Conservation (phyloP, 176 grass and related monocot genomes). For the Dendrocalamus sinicus region DNA sequence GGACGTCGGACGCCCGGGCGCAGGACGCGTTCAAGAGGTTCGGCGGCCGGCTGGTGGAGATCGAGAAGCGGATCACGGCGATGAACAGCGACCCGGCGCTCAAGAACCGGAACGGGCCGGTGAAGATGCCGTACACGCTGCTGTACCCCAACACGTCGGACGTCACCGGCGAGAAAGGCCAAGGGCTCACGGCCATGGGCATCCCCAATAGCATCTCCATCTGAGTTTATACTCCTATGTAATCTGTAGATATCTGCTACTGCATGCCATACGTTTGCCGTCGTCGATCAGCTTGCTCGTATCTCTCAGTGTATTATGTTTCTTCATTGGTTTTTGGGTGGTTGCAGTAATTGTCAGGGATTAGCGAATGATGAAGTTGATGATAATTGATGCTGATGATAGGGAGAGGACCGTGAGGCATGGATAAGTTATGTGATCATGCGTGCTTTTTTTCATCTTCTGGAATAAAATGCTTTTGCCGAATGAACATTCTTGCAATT, state of each 20-base stretch:
- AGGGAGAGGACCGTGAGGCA: neutral
- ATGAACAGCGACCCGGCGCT: constrained; percentile 51
- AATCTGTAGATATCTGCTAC: neutral
- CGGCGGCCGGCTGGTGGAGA: constrained; percentile 43
- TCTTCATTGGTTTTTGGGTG: neutral
- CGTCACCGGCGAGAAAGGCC: constrained; percentile 34
- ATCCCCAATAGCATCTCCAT: constrained; percentile 88
- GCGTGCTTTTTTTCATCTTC: neutral
- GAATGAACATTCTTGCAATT: neutral
- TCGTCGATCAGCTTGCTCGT: neutral
- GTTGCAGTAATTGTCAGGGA: neutral
- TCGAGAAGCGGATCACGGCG: constrained; percentile 53
- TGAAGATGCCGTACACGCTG: constrained; percentile 71
- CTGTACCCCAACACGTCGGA: constrained; percentile 86
- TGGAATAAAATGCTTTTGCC: neutral
- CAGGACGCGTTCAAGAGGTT: constrained; percentile 61
- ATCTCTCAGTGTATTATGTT: neutral
- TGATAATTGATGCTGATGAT: neutral
- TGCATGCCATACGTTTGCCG: neutral
- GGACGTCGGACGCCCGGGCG: constrained; percentile 68
- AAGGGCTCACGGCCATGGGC: constrained; percentile 62
- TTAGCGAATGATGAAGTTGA: neutral
- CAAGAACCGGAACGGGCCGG: constrained; percentile 72
- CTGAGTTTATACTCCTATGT: constrained; percentile 13
- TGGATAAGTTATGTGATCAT: neutral